phyloP scores from a whole-genome alignment of 257 asterid species.

The Scutellaria baicalensis region DNA sequence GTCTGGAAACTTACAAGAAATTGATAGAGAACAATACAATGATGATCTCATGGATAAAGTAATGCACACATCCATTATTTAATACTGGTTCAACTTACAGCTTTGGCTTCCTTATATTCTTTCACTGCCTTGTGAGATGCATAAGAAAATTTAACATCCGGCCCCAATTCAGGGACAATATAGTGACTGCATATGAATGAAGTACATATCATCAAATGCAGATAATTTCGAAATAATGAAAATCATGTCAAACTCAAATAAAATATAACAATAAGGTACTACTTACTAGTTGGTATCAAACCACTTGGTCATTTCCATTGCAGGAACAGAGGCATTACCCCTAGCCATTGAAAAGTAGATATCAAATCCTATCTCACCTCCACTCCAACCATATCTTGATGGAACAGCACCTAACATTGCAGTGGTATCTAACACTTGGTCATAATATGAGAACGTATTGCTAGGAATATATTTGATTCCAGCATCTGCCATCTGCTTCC shows the following conservation, averaged over 20 bases:
- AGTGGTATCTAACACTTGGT: conserved; percentile 73
- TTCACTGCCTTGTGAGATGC: conserved; percentile 78
- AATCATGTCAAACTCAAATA: not conserved
- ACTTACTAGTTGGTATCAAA: conserved; percentile 91
- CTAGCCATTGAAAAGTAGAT: conserved; percentile 86
- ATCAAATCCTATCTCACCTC: conserved; percentile 67
- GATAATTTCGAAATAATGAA: not conserved
- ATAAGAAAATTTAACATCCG: conserved; percentile 56
- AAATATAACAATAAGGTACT: not conserved
- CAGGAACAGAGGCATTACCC: conserved; percentile 85
- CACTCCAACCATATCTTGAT: conserved; percentile 60
- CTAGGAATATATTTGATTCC: conserved; percentile 83
- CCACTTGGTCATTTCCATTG: conserved; percentile 97
- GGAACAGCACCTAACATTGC: conserved; percentile 89
- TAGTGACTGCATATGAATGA: conserved; percentile 50
- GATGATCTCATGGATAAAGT: not conserved
- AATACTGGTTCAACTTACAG: conserved; percentile 18
- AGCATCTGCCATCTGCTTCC: conserved; percentile 83
- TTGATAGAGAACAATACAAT: not conserved
- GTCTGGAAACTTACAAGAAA: not conserved
- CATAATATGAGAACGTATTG: conserved; percentile 83
- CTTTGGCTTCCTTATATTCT: conserved; percentile 86
- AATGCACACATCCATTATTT: not conserved
- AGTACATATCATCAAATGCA: not conserved
- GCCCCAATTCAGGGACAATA: conserved; percentile 81